Evolutionary conservation across 352 stramenopile species (phyloP).

Genomic region (Pythium guiyangense): DNA sequence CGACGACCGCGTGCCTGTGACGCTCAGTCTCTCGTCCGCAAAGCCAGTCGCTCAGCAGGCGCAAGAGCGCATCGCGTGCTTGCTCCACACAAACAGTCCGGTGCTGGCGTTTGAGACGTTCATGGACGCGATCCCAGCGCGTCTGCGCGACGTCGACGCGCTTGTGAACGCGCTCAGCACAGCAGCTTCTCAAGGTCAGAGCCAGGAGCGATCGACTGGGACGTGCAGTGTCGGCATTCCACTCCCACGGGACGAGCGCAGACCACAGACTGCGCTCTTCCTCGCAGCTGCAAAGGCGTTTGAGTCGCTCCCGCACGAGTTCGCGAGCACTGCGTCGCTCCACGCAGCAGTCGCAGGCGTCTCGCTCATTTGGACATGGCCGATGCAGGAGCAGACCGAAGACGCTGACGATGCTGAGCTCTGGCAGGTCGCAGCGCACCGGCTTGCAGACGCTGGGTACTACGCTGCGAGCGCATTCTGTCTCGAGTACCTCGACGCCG

Average conservation of each 20-base stretch:
- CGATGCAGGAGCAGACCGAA: neutral
- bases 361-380: constrained; percentile 9
- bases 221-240: no score
- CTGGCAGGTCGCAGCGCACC: constrained; percentile 11
- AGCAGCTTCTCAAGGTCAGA: no score
- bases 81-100: constrained; percentile 26
- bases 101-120: constrained; percentile 29
- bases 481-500: no score
- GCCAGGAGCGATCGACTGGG: no score
- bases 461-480: constrained; percentile 18
- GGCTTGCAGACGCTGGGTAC: constrained; percentile 20
- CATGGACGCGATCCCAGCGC: constrained; percentile 5
- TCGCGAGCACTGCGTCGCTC: constrained; percentile 20
- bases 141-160: constrained; percentile 11
- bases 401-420: neutral
- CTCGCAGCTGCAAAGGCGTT: neutral
- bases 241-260: no score
- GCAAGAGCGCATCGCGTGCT: constrained; percentile 25
- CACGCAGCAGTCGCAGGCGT: constrained; percentile 23
- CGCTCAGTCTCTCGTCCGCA: neutral
- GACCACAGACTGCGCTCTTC: neutral
- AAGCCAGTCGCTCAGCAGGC: constrained; percentile 13
- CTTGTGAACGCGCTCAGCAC: constrained; percentile 14
- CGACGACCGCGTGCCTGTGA: neutral
- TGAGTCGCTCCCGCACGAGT: constrained; percentile 11